Base-by-base conservation (phyloP, 2,329 filamentous ascomycete species). In the Cordyceps tenuipes region DNA sequence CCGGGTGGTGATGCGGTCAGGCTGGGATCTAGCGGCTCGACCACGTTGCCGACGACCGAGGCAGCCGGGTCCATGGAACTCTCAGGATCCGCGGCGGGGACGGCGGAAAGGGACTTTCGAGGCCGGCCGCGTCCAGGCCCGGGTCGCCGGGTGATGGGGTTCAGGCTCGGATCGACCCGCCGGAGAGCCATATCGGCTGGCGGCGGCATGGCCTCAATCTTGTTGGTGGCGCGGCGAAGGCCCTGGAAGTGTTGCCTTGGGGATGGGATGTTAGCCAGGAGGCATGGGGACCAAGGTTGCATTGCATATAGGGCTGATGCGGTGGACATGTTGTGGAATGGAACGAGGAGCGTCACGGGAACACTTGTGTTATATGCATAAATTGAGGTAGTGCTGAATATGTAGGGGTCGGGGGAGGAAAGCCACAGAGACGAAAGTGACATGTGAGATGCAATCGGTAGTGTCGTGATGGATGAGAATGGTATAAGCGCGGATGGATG, bases 161-260 rank as follows among this genome's bases (percentile, higher is more conserved):
- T 84, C 63, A 73, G 57, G 0, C 77, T 79, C 9, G 82, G 82
- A 65, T 85, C 82, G 59, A 72, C 46, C 61, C 72, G 77, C 47
- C 73, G 70, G 23, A 74, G 64, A 47, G 62, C 54, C 19, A 12
- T 72, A 21, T 78, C 75, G 10, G 66, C 62, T 29, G 63, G 50
- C 23, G 67, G 60, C 9, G 75, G 72, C 61, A 72, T 74, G 5
- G 71, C 58, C 19, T 82, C 81, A 19, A 73, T 68, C 66, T 83
- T 84, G 64, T 80, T 78, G 66, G 83, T 80, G 23, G 80, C 76
- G 47, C 82, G 73, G 29, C 82, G 75, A 19, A 85, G 75, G 31
- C 82, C 81, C 66, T 85, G 82, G 61, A 85, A 85, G 66, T 85
- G 82, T 74, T 85, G 82, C 43, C 82, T 85, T 50, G 26, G 10